These are phyloP conservation scores for Bryoerythrophyllum caledonicum DNA, from an alignment of 225 moss, liverwort and hornwort genomes.

Conservation along the genomic window DNA sequence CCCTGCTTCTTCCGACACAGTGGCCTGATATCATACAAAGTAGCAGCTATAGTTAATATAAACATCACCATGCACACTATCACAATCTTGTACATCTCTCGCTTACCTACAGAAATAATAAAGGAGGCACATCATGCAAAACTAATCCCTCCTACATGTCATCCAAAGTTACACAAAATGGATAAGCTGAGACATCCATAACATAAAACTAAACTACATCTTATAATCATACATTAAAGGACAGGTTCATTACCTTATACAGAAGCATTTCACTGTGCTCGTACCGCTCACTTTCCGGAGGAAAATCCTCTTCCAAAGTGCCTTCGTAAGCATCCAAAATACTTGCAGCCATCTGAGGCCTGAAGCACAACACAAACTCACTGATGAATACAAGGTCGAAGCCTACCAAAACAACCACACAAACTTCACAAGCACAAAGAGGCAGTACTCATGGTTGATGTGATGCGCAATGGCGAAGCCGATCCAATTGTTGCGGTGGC, in stretches of 20 bases:
- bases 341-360: constrained; percentile 88
- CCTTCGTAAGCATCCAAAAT: constrained; percentile 98
- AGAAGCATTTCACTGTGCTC: constrained; percentile 99
- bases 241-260: constrained; percentile 65
- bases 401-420: background rate
- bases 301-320: constrained; percentile 93
- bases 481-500: constrained; percentile 99
- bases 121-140: background rate
- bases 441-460: constrained; percentile 69
- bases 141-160: constrained; percentile 2
- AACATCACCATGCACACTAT: background rate
- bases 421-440: constrained; percentile 2
- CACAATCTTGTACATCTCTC: background rate
- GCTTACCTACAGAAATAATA: constrained; percentile 8
- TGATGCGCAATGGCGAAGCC: constrained; percentile 94
- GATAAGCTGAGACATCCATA: background rate
- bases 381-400: constrained; percentile 7
- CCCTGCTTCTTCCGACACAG: constrained; percentile 91
- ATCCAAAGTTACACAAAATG: constrained; percentile 3
- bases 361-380: constrained; percentile 24
- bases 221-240: constrained; percentile 11
- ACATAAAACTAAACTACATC: background rate
- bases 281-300: constrained; percentile 93
- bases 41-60: constrained; percentile 19
- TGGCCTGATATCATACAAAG: constrained; percentile 52